Percentiles rank a stretch among this genome's conserved stretches.
These are phyloP conservation scores for Sergeia podlipaevii DNA, from an alignment of 208 protist species.

Conservation along the genomic window DNA sequence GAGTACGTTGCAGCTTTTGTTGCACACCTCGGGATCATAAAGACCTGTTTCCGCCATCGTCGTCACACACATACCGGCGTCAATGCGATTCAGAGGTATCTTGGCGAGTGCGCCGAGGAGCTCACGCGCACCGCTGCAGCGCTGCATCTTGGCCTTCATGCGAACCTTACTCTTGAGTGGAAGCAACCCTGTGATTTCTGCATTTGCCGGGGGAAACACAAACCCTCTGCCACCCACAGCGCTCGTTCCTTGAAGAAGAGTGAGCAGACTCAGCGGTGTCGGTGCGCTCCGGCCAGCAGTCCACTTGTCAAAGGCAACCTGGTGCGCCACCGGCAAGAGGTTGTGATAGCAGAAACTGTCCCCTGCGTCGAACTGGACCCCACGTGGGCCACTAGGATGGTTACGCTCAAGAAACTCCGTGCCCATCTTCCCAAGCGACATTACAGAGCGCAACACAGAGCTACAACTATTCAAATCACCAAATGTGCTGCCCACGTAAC, in stretches of 20 bases:
- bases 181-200: slow-evolving; percentile 60
- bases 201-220: slow-evolving; percentile 42
- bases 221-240: slow-evolving; percentile 53
- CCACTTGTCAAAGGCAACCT: slow-evolving; percentile 52
- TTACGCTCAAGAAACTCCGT: slow-evolving; percentile 13
- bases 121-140: slow-evolving; percentile 56
- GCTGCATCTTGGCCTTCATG: slow-evolving; percentile 88
- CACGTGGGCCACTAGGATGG: too few relatives aligned
- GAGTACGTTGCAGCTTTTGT: slow-evolving; percentile 73
- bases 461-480: slow-evolving; percentile 61
- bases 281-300: slow-evolving; percentile 21
- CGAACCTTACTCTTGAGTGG: slow-evolving; percentile 75
- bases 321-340: slow-evolving; percentile 29
- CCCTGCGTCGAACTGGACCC: background rate
- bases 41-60: slow-evolving; percentile 70
- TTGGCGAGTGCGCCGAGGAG: slow-evolving; percentile 49
- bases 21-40: slow-evolving; percentile 81
- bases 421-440: slow-evolving; percentile 26
- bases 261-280: slow-evolving; percentile 47
- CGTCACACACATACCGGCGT: slow-evolving; percentile 75
- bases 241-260: slow-evolving; percentile 57
- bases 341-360: slow-evolving; percentile 13
- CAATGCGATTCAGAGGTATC: slow-evolving; percentile 50
- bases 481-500: slow-evolving; percentile 30
- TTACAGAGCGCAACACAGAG: slow-evolving; percentile 58